Conservation (phyloP, 2,329 filamentous ascomycete species). For the Aspergillus fumigatiaffinis region DNA sequence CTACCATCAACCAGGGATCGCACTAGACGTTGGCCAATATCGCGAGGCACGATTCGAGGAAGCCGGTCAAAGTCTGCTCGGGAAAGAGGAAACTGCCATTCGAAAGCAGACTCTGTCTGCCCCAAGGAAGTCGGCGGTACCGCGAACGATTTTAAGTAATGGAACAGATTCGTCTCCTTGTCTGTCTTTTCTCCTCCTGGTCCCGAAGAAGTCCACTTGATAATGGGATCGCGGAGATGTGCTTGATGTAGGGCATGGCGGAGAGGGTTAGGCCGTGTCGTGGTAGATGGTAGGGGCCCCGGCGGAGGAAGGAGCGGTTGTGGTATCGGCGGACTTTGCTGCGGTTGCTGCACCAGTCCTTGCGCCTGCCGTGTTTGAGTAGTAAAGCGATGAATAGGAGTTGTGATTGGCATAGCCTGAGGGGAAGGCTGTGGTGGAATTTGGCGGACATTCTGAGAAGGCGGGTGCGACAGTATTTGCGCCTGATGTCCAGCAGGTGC, state of each 20-base stretch:
- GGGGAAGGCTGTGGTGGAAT: neutral
- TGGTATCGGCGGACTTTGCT: neutral
- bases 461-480: neutral
- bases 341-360: neutral
- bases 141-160: constrained; percentile 32
- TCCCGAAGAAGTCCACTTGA: constrained; percentile 28
- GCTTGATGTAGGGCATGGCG: constrained; percentile 56
- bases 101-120: constrained; percentile 20
- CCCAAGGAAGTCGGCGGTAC: constrained; percentile 30
- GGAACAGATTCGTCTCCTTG: constrained; percentile 30
- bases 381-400: neutral
- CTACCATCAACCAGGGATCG: constrained; percentile 49
- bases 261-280: constrained; percentile 43
- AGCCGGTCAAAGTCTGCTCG: constrained; percentile 28
- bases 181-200: constrained; percentile 16
- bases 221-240: constrained; percentile 52
- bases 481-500: neutral
- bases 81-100: constrained; percentile 36
- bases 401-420: neutral
- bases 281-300: constrained; percentile 31
- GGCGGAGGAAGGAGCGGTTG: constrained; percentile 34
- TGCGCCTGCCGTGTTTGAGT: neutral
- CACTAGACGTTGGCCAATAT: constrained; percentile 20
- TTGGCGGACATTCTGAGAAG: neutral
- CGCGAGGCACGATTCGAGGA: constrained; percentile 18